Percentiles rank a stretch among this genome's conserved stretches.
phyloP scores from a whole-genome alignment of 164 flowering plant genomes.

The Echeveria elegans region DNA sequence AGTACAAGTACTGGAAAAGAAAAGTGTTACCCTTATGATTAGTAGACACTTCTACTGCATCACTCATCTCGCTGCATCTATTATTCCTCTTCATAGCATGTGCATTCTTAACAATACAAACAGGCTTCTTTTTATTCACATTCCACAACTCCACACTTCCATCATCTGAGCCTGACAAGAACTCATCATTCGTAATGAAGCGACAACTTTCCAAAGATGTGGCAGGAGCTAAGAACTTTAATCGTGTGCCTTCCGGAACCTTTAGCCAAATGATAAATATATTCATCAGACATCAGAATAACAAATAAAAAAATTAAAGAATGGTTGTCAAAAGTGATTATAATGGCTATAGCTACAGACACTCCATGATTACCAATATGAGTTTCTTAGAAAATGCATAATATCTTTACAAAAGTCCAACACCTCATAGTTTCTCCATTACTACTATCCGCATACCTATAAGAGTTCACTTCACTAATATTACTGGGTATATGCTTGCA shows the following conservation, averaged over 20 bases:
- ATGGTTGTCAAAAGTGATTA: conserved; percentile 34
- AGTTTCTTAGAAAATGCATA: not conserved
- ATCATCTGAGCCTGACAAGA: conserved; percentile 91
- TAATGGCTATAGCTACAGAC: conserved; percentile 11
- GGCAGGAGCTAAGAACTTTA: conserved; percentile 71
- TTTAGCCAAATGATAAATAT: conserved; percentile 20
- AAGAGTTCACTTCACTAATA: conserved; percentile 76
- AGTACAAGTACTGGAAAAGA: too few species aligned
- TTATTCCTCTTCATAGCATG: conserved; percentile 33
- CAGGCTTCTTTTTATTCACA: conserved; percentile 61
- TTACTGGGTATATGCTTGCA: conserved; percentile 7
- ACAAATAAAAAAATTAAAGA: not conserved
- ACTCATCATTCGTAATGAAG: conserved; percentile 72
- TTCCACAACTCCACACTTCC: conserved; percentile 92
- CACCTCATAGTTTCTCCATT: not conserved
- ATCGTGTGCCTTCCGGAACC: conserved; percentile 87
- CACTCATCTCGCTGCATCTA: conserved; percentile 14
- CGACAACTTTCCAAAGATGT: conserved; percentile 75
- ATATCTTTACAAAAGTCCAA: not conserved
- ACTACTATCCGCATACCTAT: not conserved
- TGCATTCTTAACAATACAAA: conserved; percentile 71
- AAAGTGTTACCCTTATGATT: conserved; percentile 58
- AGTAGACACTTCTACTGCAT: conserved; percentile 21
- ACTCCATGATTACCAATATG: conserved; percentile 34
- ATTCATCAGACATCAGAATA: conserved; percentile 21